These are phyloP conservation scores for Neofusicoccum cordaticola DNA, from an alignment of 2,329 filamentous ascomycete genomes.

Conservation along the genomic window DNA sequence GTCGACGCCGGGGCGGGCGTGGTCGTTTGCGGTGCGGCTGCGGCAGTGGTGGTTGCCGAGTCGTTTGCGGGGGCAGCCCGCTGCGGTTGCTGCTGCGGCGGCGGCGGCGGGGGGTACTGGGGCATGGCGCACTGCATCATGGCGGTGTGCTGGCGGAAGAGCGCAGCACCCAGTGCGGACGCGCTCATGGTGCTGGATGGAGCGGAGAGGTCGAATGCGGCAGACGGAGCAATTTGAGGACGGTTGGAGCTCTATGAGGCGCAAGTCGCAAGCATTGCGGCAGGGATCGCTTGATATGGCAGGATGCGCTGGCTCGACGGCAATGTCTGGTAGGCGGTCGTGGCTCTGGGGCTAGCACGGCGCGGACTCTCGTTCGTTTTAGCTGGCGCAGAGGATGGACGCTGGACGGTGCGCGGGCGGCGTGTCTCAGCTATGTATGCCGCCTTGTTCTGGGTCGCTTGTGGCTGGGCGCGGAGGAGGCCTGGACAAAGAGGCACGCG, in stretches of 20 bases:
- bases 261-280: neutral
- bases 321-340: slow-evolving; percentile 9
- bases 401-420: slow-evolving; percentile 5
- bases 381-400: neutral
- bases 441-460: slow-evolving; percentile 1
- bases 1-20: neutral
- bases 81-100: neutral
- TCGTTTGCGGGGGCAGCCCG: neutral
- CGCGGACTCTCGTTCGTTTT: neutral
- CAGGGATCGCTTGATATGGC: neutral
- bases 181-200: slow-evolving; percentile 1
- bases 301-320: neutral
- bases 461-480: neutral
- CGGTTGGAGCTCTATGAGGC: neutral
- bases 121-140: slow-evolving; percentile 3
- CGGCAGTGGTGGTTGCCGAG: neutral
- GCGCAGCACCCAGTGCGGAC: slow-evolving; percentile 10
- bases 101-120: neutral
- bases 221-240: neutral
- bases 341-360: slow-evolving; percentile 1
- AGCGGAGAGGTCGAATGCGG: neutral
- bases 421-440: slow-evolving; percentile 1
- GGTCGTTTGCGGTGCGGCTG: neutral
- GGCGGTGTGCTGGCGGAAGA: slow-evolving; percentile 13
- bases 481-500: slow-evolving; percentile 7